Conservation (phyloP, 441 rosid species). For the Eruca vesicaria region DNA sequence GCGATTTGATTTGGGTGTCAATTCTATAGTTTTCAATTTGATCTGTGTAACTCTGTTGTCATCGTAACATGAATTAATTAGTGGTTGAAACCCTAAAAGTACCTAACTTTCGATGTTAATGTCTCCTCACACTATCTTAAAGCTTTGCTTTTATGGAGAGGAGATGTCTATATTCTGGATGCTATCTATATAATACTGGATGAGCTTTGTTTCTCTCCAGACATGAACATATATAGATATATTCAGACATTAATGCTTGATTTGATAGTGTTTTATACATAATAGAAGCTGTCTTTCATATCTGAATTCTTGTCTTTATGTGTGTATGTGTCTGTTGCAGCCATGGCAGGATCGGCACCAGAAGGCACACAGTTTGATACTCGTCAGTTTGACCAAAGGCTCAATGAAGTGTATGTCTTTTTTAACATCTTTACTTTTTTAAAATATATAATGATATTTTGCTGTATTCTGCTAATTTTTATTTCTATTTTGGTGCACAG, state of each 20-base stretch:
- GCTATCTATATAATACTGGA: conserved; percentile 30
- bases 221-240: conserved; percentile 45
- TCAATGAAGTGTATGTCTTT: too few species aligned
- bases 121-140: too few species aligned
- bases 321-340: too few species aligned
- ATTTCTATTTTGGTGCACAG: too few species aligned
- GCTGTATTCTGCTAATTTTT: too few species aligned
- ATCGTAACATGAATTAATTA: neutral
- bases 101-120: neutral
- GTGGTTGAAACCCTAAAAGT: neutral
- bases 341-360: too few species aligned
- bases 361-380: too few species aligned
- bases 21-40: neutral
- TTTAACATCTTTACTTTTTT: too few species aligned
- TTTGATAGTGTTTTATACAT: neutral
- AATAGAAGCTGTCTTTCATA: neutral
- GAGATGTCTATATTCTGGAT: conserved; percentile 25
- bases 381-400: too few species aligned
- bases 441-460: too few species aligned
- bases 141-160: conserved; percentile 32
- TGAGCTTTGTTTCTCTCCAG: conserved; percentile 44
- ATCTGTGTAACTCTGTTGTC: neutral
- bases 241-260: conserved; percentile 27
- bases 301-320: too few species aligned
- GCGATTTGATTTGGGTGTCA: neutral